Conservation (phyloP, 2,329 filamentous ascomycete genomes). For the Colletotrichum abscissum region DNA sequence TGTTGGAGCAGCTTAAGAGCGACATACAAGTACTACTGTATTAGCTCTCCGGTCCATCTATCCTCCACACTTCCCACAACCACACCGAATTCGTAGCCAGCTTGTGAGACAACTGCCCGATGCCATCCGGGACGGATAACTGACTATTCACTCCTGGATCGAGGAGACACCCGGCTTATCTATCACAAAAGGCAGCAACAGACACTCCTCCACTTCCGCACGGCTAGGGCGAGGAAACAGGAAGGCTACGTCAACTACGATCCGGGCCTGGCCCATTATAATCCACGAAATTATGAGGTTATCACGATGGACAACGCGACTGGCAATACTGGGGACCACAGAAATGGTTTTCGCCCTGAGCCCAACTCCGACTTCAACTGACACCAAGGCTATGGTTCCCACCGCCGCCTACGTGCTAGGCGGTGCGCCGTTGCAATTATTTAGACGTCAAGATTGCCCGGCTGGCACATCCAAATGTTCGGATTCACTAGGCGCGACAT, state of each 20-base stretch:
- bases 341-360: not conserved
- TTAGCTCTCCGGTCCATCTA: not conserved
- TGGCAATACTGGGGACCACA: not conserved
- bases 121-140: not conserved
- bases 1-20: not conserved
- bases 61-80: not conserved
- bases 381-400: not conserved
- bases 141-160: not conserved
- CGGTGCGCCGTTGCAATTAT: slow-evolving; percentile 3
- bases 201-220: not conserved
- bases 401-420: slow-evolving; percentile 11
- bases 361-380: slow-evolving; percentile 11
- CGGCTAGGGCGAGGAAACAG: not conserved
- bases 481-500: slow-evolving; percentile 55
- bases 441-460: slow-evolving; percentile 51
- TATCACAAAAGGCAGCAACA: not conserved
- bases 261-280: not conserved
- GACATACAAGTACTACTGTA: not conserved
- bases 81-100: not conserved
- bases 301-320: not conserved
- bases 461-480: slow-evolving; percentile 63
- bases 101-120: not conserved
- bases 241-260: not conserved
- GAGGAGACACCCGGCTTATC: not conserved
- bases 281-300: slow-evolving; percentile 7